phyloP scores from a whole-genome alignment of 805 yeast species.

The Metschnikowia reukaufii region DNA sequence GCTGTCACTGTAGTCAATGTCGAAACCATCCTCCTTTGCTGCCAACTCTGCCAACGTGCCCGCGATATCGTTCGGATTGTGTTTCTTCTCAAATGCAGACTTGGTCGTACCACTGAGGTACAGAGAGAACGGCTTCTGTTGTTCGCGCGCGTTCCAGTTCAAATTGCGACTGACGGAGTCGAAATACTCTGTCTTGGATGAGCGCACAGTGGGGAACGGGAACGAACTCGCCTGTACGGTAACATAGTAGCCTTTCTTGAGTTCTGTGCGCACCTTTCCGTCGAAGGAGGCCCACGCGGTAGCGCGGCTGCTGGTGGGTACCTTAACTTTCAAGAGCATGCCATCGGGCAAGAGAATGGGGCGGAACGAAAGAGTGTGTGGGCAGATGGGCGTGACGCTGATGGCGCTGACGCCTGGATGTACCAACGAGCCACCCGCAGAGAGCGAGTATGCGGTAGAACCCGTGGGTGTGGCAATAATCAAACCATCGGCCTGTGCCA shows the following conservation, averaged over 20 bases:
- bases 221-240: constrained; percentile 81
- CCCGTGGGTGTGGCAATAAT: constrained; percentile 95
- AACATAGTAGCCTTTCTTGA: constrained; percentile 80
- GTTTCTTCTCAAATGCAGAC: constrained; percentile 29
- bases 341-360: constrained; percentile 92
- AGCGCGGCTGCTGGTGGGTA: constrained; percentile 73
- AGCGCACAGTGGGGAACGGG: constrained; percentile 90
- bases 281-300: constrained; percentile 98
- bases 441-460: constrained; percentile 90
- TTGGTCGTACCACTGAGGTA: constrained; percentile 55
- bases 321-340: constrained; percentile 79
- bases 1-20: constrained; percentile 31
- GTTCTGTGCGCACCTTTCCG: constrained; percentile 83
- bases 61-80: constrained; percentile 12
- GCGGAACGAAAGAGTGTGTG: constrained; percentile 89
- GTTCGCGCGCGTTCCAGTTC: constrained; percentile 92
- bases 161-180: constrained; percentile 82
- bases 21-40: constrained; percentile 29
- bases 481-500: constrained; percentile 92
- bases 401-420: constrained; percentile 94
- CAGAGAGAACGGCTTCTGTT: constrained; percentile 77
- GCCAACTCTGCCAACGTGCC: constrained; percentile 14
- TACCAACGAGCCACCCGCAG: constrained; percentile 94
- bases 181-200: constrained; percentile 72
- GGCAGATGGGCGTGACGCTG: constrained; percentile 93